These are phyloP conservation scores for Salvia sclarea DNA, from an alignment of 305 asterid species.

Conservation along the genomic window DNA sequence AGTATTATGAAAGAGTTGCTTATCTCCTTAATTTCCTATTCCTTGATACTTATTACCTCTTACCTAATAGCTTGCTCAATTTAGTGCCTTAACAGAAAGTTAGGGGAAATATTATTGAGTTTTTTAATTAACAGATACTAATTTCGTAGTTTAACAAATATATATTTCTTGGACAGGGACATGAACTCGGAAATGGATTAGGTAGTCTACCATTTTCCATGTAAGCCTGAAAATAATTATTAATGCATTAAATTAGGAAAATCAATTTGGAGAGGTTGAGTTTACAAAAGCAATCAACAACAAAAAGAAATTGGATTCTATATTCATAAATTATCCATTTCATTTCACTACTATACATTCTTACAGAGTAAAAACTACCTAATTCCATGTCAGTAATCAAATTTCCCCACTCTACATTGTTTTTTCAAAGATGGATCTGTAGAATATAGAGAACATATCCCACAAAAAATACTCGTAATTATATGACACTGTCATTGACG, in stretches of 20 bases:
- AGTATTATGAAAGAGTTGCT: too few relatives aligned
- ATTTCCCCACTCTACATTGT: neutral
- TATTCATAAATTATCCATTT: neutral
- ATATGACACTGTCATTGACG: constrained; percentile 23
- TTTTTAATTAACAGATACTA: neutral
- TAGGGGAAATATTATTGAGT: too few relatives aligned
- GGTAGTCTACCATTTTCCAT: neutral
- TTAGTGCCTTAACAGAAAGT: neutral
- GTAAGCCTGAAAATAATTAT: neutral
- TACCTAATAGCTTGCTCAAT: neutral
- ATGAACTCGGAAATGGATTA: neutral
- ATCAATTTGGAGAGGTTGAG: neutral
- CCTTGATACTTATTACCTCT: neutral
- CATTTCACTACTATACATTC: neutral
- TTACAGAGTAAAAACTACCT: neutral
- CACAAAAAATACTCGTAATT: neutral
- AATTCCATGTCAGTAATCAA: neutral
- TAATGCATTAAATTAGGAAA: neutral
- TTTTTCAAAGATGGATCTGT: neutral
- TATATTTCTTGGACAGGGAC: neutral
- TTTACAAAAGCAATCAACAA: neutral
- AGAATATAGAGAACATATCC: neutral
- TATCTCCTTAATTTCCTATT: too few relatives aligned
- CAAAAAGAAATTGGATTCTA: neutral
- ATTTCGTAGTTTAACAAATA: neutral